Base-by-base conservation (phyloP, 78 protist species). In the Dictyostelium firmibasis region DNA sequence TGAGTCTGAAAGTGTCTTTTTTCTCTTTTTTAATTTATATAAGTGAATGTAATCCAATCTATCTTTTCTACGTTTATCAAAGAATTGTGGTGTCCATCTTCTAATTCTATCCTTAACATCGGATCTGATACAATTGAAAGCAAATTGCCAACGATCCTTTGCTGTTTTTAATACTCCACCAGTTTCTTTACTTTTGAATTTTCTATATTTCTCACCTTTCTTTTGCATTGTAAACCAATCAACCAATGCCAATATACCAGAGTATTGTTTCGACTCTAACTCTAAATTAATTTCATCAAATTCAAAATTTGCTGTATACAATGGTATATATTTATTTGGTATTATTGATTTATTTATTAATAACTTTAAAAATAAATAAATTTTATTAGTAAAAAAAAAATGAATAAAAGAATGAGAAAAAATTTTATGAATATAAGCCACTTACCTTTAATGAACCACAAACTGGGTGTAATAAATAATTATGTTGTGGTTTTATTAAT, bases 381-480 rank as follows among this genome's bases (percentile, higher is more conserved):
- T 33, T 4, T 43, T 20, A 44, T 25, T 44, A 44, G 47, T 44
- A 27, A 44, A 18, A 2, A 23, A 7, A 1, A 44, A 27, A 36
- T 18, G 5, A 14, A 11, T 27, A 27, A 27, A 13, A 36, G 18
- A 38, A 5, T 4, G 5, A 5, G 3, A n/a, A 33, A 82, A 38
- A n/a, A n/a, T n/a, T n/a, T n/a, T 38, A 38, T 2, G 4, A 38
- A 38, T 38, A 33, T 20, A n/a, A n/a, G n/a, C n/a, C n/a, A 70
- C 38, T 31, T 84, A 84, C 91, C 11, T 88, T 89, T 78, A 89
- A 81, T 1, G 94, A 89, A 33, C 94, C 94, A 81, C 94, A 89
- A 43, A 89, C 87, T 41, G 94, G 94, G 35, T 81, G 94, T 50
- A 89, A 70, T 44, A 89, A 38, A 89, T 89, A 89, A 47, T 53